Evolutionary conservation across 2,329 filamentous ascomycete species (phyloP), one percentile per base, ranked within the genome.

Genomic region (Tolypocladium sp.): DNA sequence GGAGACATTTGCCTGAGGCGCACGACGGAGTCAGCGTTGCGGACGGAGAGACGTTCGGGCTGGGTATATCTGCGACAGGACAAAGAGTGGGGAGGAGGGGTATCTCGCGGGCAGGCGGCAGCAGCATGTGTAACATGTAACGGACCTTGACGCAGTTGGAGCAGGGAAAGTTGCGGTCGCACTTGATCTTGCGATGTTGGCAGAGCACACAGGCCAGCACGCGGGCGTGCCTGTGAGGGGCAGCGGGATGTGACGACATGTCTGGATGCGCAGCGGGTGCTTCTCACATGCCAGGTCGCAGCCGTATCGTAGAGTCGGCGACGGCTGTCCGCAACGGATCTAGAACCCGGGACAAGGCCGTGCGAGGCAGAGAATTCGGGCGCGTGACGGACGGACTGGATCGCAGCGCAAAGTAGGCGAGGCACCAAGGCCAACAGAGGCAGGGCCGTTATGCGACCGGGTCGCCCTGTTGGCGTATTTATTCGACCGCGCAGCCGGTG

Each of bases 161-260:
- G 65, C 82, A 85, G 4, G 82, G 83, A 46, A 79, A 82, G 49
- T 77, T 79, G 61, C 82, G 77, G 65, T 85, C 82, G 70, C 83
- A 86, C 69, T 83, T 84, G 71, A 85, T 85, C 72, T 86, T 85
- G 65, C 83, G 79, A 66, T 82, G 80, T 67, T 85, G 82, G 66
- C 82, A 85, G 42, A 84, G 73, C 25, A 82, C 79, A 64, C 82
- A 83, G 25, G 80, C 80, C 59, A 83, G 71, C 54, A 82, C 76
- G 64, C 80, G 73, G 17, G 73, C 70, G 15, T 74, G 70, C 67
- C 78, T 81, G 58, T 70, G 69, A 56, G 68, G 63, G 38, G 64
- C 65, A 5, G 57, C 61, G 20, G 62, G 59, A 59, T 64, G 63
- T 55, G 66, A 66, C 61, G 72, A 73, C 73, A 74, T 74, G 61